Evolutionary conservation across 2,329 filamentous ascomycete species (phyloP).

Genomic region (Xylariaceae sp.): DNA sequence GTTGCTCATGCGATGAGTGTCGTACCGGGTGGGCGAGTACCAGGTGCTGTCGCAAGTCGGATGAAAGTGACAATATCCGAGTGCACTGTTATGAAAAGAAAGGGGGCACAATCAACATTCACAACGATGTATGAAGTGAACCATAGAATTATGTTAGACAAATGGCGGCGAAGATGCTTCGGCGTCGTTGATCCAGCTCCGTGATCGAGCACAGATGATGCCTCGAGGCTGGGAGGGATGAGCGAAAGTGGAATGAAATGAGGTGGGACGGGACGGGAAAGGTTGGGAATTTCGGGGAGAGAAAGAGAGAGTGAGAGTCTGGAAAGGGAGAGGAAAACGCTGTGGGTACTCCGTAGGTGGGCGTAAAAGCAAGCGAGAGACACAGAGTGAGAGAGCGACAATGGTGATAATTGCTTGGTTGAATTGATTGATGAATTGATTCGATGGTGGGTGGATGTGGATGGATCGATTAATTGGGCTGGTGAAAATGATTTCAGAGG

Average conservation of each 20-base stretch:
- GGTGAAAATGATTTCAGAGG: conserved; percentile 2
- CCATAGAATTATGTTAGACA: conserved; percentile 13
- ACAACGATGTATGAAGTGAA: conserved; percentile 13
- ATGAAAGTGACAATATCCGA: conserved; percentile 18
- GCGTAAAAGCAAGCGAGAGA: background rate
- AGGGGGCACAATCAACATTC: conserved; percentile 16
- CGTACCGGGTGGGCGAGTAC: background rate
- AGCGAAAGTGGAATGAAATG: conserved; percentile 20
- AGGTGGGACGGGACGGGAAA: conserved; percentile 27
- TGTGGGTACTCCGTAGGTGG: background rate
- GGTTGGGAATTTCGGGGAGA: conserved; percentile 9
- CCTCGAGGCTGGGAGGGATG: background rate
- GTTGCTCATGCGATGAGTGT: conserved; percentile 25
- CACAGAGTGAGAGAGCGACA: conserved; percentile 13
- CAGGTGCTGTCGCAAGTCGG: conserved; percentile 1
- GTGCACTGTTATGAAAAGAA: conserved; percentile 20
- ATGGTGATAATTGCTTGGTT: conserved; percentile 5
- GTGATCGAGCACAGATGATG: conserved; percentile 16
- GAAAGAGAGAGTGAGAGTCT: background rate
- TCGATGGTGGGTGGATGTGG: background rate
- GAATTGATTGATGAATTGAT: too few relatives aligned
- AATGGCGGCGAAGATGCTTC: conserved; percentile 15
- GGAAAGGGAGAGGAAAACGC: conserved; percentile 1
- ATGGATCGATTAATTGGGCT: conserved; percentile 5
- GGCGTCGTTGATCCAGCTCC: conserved; percentile 22